These are phyloP conservation scores for Asparagopsis taxiformis DNA, from an alignment of 31 red algal species.

Conservation along the genomic window DNA sequence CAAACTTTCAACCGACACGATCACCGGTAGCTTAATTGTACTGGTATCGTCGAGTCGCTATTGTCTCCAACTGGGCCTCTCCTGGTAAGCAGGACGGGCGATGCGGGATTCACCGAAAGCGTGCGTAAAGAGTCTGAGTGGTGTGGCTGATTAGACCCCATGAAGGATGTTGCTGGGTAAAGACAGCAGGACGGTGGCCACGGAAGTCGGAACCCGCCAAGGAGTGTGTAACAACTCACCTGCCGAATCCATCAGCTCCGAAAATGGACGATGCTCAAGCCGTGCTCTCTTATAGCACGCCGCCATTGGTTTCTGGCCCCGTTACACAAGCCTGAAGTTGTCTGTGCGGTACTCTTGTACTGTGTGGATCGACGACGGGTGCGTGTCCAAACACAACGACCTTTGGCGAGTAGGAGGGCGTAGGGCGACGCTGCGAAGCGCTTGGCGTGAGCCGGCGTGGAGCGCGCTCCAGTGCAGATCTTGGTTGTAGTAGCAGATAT, in stretches of 20 bases:
- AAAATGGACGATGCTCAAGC: conserved; percentile 94
- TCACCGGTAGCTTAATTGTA: conserved; percentile 41
- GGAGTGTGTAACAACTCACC: no score
- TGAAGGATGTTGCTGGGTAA: conserved; percentile 74
- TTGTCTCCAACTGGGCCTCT: conserved; percentile 87
- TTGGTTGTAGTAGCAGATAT: conserved; percentile 93
- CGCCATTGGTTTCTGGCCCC: no score
- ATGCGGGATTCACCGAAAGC: conserved; percentile 85
- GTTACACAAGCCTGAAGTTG: no score
- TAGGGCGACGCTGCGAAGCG: conserved; percentile 46
- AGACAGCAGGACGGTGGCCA: no score
- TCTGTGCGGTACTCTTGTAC: no score
- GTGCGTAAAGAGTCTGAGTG: conserved; percentile 65
- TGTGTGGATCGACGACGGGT: conserved; percentile 45
- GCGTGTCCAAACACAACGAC: conserved; percentile 5
- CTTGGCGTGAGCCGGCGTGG: conserved; percentile 34
- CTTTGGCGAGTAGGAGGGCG: conserved; percentile 76
- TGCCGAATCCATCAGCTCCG: conserved; percentile 92
- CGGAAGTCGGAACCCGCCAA: no score
- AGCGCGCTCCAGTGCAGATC: conserved; percentile 77
- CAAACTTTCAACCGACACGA: conserved; percentile 86
- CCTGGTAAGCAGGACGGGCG: conserved; percentile 98
- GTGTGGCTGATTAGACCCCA: conserved; percentile 71
- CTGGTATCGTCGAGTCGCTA: conserved; percentile 17
- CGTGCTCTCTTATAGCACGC: no score